Evolutionary conservation across 2,329 filamentous ascomycete species (phyloP).

Genomic region (Fusarium newnesense): DNA sequence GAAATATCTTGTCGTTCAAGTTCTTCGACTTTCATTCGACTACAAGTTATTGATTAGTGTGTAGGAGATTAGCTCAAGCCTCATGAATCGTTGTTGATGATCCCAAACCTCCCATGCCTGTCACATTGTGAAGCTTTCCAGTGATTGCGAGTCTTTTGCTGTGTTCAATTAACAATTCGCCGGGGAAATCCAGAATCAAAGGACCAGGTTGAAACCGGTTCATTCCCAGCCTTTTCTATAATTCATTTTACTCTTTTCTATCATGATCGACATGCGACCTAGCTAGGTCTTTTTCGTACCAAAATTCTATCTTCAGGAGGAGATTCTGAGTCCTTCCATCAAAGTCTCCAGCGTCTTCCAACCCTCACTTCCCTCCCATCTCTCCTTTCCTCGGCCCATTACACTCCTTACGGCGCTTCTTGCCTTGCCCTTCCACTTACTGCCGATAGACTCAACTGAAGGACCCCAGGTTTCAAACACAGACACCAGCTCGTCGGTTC

Average conservation of each 20-base stretch:
- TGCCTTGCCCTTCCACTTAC: conserved; percentile 89
- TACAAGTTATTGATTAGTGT: conserved; percentile 21
- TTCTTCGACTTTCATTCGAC: conserved; percentile 5
- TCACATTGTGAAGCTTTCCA: background rate
- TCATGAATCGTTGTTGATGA: background rate
- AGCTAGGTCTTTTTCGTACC: background rate
- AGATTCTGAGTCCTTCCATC: conserved; percentile 64
- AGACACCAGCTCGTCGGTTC: conserved; percentile 84
- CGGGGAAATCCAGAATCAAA: background rate
- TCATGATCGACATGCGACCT: conserved; percentile 9
- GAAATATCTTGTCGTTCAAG: conserved; percentile 3
- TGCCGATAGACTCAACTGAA: conserved; percentile 74
- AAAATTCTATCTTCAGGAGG: conserved; percentile 15
- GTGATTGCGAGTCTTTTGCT: background rate
- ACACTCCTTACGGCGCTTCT: conserved; percentile 85
- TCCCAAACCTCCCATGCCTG: background rate
- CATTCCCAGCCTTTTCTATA: background rate
- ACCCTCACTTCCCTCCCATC: conserved; percentile 80
- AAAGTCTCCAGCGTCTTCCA: conserved; percentile 70
- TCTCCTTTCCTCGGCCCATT: conserved; percentile 81
- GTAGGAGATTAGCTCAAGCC: conserved; percentile 13
- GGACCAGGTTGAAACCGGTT: background rate
- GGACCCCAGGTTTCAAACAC: conserved; percentile 83
- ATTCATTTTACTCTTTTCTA: conserved; percentile 3
- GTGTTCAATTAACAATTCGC: background rate